Evolutionary conservation across 257 asterid genomes (phyloP).

Genomic region (Solanum chilense): DNA sequence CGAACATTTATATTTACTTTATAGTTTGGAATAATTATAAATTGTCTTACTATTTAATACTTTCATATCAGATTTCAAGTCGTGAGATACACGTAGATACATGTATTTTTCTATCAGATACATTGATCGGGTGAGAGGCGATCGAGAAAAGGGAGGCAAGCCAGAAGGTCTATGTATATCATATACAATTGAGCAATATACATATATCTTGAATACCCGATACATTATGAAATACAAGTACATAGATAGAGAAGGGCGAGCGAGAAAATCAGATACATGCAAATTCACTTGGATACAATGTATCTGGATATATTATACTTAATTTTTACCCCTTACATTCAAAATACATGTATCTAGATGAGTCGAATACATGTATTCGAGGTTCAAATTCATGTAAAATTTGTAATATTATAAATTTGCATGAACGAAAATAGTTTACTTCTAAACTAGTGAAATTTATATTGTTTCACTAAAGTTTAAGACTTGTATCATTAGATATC

Average conservation of each 20-base stretch:
- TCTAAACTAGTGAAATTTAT: too few relatives aligned
- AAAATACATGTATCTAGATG: too few relatives aligned
- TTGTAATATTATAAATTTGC: fast-evolving
- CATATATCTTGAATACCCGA: background rate
- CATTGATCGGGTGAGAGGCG: background rate
- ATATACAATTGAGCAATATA: background rate
- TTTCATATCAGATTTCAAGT: fast-evolving
- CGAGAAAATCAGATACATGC: background rate
- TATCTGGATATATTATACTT: too few relatives aligned
- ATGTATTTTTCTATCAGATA: too few relatives aligned
- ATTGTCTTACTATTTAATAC: too few relatives aligned
- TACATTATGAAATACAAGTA: too few relatives aligned
- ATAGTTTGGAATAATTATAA: too few relatives aligned
- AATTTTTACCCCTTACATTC: fast-evolving
- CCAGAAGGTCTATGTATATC: background rate
- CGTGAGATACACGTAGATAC: background rate
- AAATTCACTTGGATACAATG: too few relatives aligned
- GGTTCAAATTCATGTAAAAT: too few relatives aligned
- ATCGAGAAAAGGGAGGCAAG: background rate
- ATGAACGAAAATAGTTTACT: fast-evolving
- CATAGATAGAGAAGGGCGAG: background rate
- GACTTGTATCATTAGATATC: too few relatives aligned
- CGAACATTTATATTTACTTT: too few relatives aligned
- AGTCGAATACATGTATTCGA: background rate
- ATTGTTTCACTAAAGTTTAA: too few relatives aligned